Evolutionary conservation across 2,329 filamentous ascomycete genomes (phyloP).

Genomic region (Clonostachys rosea): DNA sequence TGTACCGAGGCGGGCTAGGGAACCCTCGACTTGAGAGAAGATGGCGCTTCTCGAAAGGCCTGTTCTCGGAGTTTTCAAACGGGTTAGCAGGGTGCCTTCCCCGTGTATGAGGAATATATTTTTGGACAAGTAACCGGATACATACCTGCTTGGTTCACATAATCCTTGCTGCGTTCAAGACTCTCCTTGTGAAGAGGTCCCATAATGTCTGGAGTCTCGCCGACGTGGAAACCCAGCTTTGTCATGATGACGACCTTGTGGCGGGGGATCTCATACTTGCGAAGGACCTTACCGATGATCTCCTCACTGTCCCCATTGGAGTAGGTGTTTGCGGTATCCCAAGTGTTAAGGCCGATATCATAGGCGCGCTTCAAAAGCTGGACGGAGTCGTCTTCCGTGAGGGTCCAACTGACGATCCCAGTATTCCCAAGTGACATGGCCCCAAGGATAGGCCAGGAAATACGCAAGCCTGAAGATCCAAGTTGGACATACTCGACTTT

Average conservation of each 20-base stretch:
- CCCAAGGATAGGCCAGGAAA: not conserved
- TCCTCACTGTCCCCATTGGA: slow-evolving; percentile 49
- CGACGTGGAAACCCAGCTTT: slow-evolving; percentile 48
- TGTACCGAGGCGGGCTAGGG: slow-evolving; percentile 45
- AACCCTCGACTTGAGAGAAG: slow-evolving; percentile 58
- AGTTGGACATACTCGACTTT: not conserved
- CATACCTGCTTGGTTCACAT: slow-evolving; percentile 11
- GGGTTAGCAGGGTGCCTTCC: not conserved
- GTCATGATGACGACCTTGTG: slow-evolving; percentile 52
- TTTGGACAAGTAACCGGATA: not conserved
- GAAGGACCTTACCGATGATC: slow-evolving; percentile 52
- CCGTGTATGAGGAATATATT: not conserved
- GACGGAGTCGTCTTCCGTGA: not conserved
- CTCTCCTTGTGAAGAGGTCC: not conserved
- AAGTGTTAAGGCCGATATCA: not conserved
- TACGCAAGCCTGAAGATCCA: not conserved
- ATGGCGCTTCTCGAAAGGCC: slow-evolving; percentile 56
- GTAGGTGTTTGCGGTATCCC: slow-evolving; percentile 47
- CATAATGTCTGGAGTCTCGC: slow-evolving; percentile 20
- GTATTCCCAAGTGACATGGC: slow-evolving; percentile 2
- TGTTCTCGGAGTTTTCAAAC: not conserved
- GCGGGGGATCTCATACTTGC: slow-evolving; percentile 50
- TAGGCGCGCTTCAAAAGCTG: not conserved
- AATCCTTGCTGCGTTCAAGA: slow-evolving; percentile 13
- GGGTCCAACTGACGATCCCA: slow-evolving; percentile 8